phyloP scores from a whole-genome alignment of 23 red algal species.

The Gracilaria caudata region DNA sequence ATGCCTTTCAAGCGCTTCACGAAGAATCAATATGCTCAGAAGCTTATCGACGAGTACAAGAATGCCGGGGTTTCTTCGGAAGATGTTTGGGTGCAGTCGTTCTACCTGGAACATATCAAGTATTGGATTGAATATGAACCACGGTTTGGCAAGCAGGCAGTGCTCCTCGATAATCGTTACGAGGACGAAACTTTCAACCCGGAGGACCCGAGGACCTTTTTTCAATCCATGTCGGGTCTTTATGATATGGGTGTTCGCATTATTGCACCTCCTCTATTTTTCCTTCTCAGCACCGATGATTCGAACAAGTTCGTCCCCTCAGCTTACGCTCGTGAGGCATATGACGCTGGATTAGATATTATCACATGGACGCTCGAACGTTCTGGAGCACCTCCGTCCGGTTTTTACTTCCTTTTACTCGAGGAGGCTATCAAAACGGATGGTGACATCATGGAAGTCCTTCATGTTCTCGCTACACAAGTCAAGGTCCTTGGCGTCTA shows the following conservation, averaged over 20 bases:
- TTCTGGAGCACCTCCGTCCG: not conserved
- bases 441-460: conserved; percentile 7
- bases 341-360: conserved; percentile 33
- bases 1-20: conserved; percentile 52
- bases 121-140: conserved; percentile 45
- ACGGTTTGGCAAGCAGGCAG: conserved; percentile 16
- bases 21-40: conserved; percentile 7
- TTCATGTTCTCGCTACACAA: conserved; percentile 35
- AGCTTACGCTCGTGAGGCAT: conserved; percentile 20
- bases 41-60: conserved; percentile 51
- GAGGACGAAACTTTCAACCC: not conserved
- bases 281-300: conserved; percentile 27
- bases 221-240: conserved; percentile 9
- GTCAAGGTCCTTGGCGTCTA: conserved; percentile 31
- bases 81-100: conserved; percentile 44
- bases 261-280: conserved; percentile 26
- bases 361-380: conserved; percentile 63
- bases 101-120: conserved; percentile 17
- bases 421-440: conserved; percentile 8
- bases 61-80: conserved; percentile 16
- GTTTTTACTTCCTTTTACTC: not conserved
- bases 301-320: not conserved
- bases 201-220: not conserved
- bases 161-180: conserved; percentile 57
- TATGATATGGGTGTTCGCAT: conserved; percentile 16